Conservation (phyloP, 1,284 basidiomycete genomes). For the Termitomyces sp. region DNA sequence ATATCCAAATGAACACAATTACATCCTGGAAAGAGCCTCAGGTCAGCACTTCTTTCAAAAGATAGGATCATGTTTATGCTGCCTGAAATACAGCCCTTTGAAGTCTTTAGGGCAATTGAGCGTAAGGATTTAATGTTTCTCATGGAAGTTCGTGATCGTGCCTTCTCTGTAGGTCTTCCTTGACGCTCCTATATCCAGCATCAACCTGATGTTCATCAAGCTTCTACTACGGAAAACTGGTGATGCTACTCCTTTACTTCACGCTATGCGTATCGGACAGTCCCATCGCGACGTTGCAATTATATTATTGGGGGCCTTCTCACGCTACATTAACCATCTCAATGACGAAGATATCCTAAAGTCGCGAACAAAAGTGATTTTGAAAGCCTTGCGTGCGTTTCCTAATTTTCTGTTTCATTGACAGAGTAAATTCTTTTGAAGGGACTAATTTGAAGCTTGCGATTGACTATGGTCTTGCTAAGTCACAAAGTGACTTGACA, state of each 20-base stretch:
- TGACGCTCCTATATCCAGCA: background rate
- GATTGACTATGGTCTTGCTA: slow-evolving; percentile 75
- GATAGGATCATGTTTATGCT: background rate
- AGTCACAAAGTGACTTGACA: slow-evolving; percentile 71
- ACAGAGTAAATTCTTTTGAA: slow-evolving; percentile 12
- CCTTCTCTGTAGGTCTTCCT: slow-evolving; percentile 57
- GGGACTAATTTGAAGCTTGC: slow-evolving; percentile 78
- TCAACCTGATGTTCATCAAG: slow-evolving; percentile 29
- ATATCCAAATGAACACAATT: slow-evolving; percentile 1
- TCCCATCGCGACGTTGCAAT: slow-evolving; percentile 74
- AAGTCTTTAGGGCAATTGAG: slow-evolving; percentile 72
- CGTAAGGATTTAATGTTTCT: slow-evolving; percentile 67
- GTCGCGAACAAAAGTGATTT: slow-evolving; percentile 55
- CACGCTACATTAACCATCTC: slow-evolving; percentile 74
- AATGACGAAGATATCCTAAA: slow-evolving; percentile 64
- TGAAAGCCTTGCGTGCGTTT: slow-evolving; percentile 68
- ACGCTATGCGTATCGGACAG: slow-evolving; percentile 75
- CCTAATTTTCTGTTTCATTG: background rate
- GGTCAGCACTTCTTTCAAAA: slow-evolving; percentile 27
- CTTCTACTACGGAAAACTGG: slow-evolving; percentile 69
- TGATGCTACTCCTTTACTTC: slow-evolving; percentile 70
- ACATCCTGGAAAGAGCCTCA: slow-evolving; percentile 57
- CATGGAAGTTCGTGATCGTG: slow-evolving; percentile 74
- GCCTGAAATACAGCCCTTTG: slow-evolving; percentile 52
- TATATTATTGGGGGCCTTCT: slow-evolving; percentile 72